Base-by-base conservation (phyloP, 305 asterid genomes). In the Salvia sclarea region DNA sequence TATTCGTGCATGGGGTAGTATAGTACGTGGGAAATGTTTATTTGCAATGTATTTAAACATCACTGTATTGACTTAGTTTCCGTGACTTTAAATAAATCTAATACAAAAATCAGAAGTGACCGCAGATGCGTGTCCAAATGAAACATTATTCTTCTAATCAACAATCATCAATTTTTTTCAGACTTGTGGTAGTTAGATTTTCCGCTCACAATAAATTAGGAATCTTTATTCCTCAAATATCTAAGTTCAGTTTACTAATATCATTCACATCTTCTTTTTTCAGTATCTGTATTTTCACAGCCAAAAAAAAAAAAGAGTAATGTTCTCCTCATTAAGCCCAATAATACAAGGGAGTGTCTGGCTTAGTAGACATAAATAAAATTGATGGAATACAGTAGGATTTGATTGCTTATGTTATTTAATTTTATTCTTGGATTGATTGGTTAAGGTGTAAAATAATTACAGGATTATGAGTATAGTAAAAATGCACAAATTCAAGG, bases 161-260 rank as follows among this genome's bases (percentile, higher is more conserved):
- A 41, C 8, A 56, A 30, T 41, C 50, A 54, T 54, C 72, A 40
- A 30, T 68, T 22, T 16, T 28, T 30, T 44, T 68, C 66, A 25
- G 5, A 45, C 41, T 47, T 25, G 17, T 33, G 64, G 49, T 5
- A 16, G 50, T 38, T 37, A 20, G 49, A 20, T 59, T 59, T 12
- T 59, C 50, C 20, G 18, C 6, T 59, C 12, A 12, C 1, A 20
- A 6, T 38, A 5, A 37, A 60, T 20, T 38, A 60, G 2, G 24
- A 60, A 5, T 20, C 20, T 18, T 38, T 11, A 0, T 5, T 22
- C 24, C 41, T 22, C 38, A 22, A 38, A 40, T 60, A 33, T 17
- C 12, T 18, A 18, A 11, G 20, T 60, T 20, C 13, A 1, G 17
- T 17, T 59, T 4, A 35, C 24, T 5, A 11, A 35, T 59, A 17